Conservation (phyloP, 2,329 filamentous ascomycete genomes). For the Penicillium sp. region DNA sequence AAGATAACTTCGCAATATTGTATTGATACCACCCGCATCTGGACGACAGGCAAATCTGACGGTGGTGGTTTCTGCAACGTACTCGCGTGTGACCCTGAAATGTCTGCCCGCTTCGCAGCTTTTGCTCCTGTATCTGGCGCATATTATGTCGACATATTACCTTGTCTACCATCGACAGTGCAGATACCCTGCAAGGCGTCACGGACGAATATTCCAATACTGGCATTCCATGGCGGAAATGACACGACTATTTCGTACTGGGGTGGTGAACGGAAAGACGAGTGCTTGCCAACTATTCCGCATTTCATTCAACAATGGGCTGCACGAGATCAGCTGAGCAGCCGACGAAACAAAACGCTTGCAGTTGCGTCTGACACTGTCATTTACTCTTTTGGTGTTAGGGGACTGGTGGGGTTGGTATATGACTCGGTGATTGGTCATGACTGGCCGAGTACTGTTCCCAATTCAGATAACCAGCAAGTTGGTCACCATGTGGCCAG, state of each 20-base stretch:
- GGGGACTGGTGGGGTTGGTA: neutral
- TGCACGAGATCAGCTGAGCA: neutral
- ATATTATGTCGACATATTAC: neutral
- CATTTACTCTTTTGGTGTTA: neutral
- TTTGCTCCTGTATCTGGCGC: constrained; percentile 2
- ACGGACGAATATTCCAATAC: neutral
- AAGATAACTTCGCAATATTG: neutral
- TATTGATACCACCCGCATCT: neutral
- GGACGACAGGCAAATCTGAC: constrained; percentile 1
- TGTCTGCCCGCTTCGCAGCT: neutral
- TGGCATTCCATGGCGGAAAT: constrained; percentile 3
- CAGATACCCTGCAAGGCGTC: neutral
- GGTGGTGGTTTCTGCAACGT: neutral
- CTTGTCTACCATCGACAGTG: neutral
- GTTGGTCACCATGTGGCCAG: neutral
- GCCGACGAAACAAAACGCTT: neutral
- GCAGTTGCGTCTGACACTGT: neutral
- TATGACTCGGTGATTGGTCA: constrained; percentile 3
- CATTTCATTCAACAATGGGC: constrained; percentile 4
- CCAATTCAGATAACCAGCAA: neutral
- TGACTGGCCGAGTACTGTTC: constrained; percentile 3
- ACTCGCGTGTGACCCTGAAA: neutral
- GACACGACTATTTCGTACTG: neutral
- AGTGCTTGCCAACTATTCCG: constrained; percentile 1
- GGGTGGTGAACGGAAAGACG: constrained; percentile 1